A percentile compares a stretch with the other conserved stretches of the same genome.
Conservation (phyloP, 1,284 basidiomycete species). For the Puccinia hordei region DNA sequence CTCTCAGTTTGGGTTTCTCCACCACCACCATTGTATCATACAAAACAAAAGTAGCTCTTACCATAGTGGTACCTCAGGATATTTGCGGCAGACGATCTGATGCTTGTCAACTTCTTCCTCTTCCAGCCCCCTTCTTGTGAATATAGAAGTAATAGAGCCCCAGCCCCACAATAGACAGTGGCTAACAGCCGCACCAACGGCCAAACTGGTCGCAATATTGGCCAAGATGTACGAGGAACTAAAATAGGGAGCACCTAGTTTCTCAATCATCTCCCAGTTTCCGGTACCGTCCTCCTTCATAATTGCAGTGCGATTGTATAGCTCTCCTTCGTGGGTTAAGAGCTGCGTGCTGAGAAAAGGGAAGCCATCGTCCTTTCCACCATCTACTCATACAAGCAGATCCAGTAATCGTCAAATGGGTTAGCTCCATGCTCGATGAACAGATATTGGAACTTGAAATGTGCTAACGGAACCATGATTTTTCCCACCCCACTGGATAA, state of each 20-base stretch:
- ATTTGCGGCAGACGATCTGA: constrained; percentile 41
- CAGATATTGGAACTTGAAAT: background rate
- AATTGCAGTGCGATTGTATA: constrained; percentile 34
- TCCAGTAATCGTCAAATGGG: background rate
- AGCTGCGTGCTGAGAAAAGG: constrained; percentile 39
- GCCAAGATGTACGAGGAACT: constrained; percentile 31
- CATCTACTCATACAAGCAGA: constrained; percentile 1
- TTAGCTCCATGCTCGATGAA: background rate
- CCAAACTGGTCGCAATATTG: constrained; percentile 46
- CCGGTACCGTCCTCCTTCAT: constrained; percentile 45
- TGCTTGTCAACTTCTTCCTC: constrained; percentile 42
- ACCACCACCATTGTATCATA: too few relatives aligned
- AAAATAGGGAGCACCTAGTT: constrained; percentile 41
- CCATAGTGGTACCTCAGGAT: constrained; percentile 45
- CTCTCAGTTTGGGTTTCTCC: background rate
- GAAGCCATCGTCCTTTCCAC: constrained; percentile 39
- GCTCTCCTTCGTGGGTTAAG: constrained; percentile 29
- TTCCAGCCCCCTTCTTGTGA: constrained; percentile 8
- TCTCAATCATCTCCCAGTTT: constrained; percentile 36
- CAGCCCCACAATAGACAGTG: constrained; percentile 48
- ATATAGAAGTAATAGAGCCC: constrained; percentile 19
- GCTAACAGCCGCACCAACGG: constrained; percentile 46
- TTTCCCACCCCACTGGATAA: constrained; percentile 33
- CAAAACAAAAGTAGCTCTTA: background rate
- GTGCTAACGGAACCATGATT: constrained; percentile 48